Conservation (phyloP, 2,329 filamentous ascomycete species). For the Phyllosticta capitalensis region DNA sequence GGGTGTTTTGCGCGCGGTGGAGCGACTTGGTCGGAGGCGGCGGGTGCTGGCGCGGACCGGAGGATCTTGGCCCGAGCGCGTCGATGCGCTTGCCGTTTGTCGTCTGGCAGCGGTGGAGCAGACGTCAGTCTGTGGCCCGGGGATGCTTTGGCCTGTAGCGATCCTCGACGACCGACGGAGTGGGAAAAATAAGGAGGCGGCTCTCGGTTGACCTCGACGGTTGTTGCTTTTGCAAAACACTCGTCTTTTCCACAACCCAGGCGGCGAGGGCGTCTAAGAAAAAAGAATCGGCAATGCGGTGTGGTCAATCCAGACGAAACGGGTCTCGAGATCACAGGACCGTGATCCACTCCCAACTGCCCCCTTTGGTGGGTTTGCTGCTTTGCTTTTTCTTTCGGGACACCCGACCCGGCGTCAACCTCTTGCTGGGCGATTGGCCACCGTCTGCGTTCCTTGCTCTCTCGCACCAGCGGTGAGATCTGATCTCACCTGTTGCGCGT, state of each 20-base stretch:
- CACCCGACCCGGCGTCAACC: constrained; percentile 10
- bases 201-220: too few relatives aligned
- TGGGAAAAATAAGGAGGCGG: too few relatives aligned
- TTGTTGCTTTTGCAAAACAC: constrained; percentile 4
- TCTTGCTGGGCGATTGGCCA: constrained; percentile 7
- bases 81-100: too few relatives aligned
- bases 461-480: constrained; percentile 8
- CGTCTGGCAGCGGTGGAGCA: too few relatives aligned
- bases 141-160: too few relatives aligned
- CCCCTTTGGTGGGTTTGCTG: background rate
- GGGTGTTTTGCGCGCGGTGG: too few relatives aligned
- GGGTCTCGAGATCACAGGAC: constrained; percentile 1
- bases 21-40: too few relatives aligned
- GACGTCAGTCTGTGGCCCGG: too few relatives aligned
- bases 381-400: constrained; percentile 10
- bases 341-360: background rate
- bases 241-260: background rate
- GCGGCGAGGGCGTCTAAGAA: constrained; percentile 1
- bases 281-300: constrained; percentile 9
- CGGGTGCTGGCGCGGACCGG: too few relatives aligned
- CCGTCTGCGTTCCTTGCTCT: constrained; percentile 1
- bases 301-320: constrained; percentile 5
- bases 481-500: constrained; percentile 7
- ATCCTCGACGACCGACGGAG: too few relatives aligned
- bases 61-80: too few relatives aligned